phyloP scores from a whole-genome alignment of 2,329 filamentous ascomycete genomes.

The Didymella pomorum region DNA sequence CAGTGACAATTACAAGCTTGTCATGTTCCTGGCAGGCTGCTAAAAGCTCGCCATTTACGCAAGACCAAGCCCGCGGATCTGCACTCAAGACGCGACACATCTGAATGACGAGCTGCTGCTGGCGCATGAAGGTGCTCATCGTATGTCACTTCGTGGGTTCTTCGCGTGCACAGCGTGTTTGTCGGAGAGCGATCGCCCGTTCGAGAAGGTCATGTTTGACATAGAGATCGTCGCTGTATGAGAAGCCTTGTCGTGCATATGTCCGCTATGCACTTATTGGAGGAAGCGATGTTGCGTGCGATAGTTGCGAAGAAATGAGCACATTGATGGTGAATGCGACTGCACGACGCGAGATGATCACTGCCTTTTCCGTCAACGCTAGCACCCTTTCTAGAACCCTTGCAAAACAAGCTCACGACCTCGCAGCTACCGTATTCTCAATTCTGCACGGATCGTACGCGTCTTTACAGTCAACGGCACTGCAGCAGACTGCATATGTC shows the following conservation, averaged over 20 bases:
- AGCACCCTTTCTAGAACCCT: background rate
- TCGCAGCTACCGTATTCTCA: background rate
- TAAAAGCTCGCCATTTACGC: background rate
- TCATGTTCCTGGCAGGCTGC: background rate
- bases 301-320: slow-evolving; percentile 27
- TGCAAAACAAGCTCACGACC: slow-evolving; percentile 6
- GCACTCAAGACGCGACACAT: background rate
- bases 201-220: slow-evolving; percentile 8
- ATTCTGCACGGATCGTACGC: background rate
- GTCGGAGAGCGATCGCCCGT: background rate
- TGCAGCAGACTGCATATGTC: background rate
- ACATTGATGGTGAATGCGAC: slow-evolving; percentile 24
- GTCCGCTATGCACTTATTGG: slow-evolving; percentile 1
- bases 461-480: background rate
- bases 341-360: background rate
- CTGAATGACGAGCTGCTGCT: slow-evolving; percentile 3
- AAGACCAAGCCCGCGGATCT: slow-evolving; percentile 5
- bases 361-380: background rate
- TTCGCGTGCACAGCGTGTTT: background rate
- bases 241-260: background rate
- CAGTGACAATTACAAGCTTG: background rate
- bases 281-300: background rate
- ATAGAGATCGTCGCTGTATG: slow-evolving; percentile 6
- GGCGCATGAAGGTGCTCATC: slow-evolving; percentile 10
- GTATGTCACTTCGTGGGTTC: slow-evolving; percentile 8